Base-by-base conservation (phyloP, 164 flowering plant genomes). In the Piper longum region DNA sequence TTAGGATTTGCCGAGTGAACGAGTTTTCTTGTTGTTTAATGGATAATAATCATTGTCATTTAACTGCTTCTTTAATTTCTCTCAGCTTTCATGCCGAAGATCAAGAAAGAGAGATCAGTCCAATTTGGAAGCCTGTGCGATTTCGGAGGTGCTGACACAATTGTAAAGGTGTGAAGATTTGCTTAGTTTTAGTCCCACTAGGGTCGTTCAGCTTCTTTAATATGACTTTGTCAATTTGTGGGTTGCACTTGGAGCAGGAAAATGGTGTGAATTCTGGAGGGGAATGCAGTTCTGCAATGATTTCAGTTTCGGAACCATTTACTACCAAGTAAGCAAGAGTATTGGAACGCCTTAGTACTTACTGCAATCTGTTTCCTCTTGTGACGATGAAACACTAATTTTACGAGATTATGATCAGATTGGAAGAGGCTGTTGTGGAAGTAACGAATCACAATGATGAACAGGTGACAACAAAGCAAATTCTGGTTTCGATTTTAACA, bases 31-130 rank as follows among this genome's bases (percentile, higher is more conserved):
- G 36, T 26, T 26, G 1, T 26, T 26, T 26, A 2, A 26, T 26
- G 36, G 36, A 26, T 26, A 26, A 26, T 26, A 26, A 26, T 26
- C 36, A 26, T 26, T 26, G 36, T 26, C 36, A 26, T 26, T 26
- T 26, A 26, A 26, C 36, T 26, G 55, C 19, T 18, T 62, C 52
- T 26, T 26, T 5, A 11, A 43, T 51, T 62, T 66, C 44, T 18
- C 76, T 78, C 86, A 92, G 98, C 98, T 65, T 85, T 81, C 66
- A 85, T 93, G 90, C 81, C 85, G 12, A 83, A 77, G 72, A 86
- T 90, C 57, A 90, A 80, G 77, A 67, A 81, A 8, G 76, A 74
- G 43, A 78, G 98, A 75, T 73, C 90, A 2, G 68, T 85, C 54
- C 71, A 71, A 65, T 67, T 82, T 3, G 87, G 80, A 26, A 73